A percentile compares a stretch with the other conserved stretches of the same genome.
phyloP scores from a whole-genome alignment of 2,329 filamentous ascomycete species.

The Penicillium frequentans region DNA sequence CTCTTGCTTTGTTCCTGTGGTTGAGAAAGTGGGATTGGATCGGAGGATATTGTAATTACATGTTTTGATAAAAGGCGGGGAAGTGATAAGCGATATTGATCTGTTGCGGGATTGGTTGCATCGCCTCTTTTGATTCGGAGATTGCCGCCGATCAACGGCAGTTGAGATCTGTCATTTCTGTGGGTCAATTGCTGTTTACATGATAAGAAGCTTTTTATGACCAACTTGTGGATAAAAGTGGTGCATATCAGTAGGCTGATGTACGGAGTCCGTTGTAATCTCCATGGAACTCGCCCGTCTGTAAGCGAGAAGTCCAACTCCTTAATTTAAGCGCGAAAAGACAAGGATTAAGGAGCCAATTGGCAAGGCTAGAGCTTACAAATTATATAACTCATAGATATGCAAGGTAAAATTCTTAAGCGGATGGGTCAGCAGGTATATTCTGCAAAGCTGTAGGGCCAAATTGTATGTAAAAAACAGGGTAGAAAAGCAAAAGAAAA shows the following conservation, averaged over 20 bases:
- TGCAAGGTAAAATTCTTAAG: not conserved
- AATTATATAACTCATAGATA: not conserved
- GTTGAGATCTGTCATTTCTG: not conserved
- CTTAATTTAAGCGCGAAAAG: not conserved
- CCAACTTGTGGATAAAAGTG: not conserved
- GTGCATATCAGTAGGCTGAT: not conserved
- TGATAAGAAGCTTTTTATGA: not conserved
- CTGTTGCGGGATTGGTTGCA: slow-evolving; percentile 8
- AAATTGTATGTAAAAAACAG: slow-evolving; percentile 9
- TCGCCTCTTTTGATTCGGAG: not conserved
- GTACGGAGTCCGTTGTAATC: not conserved
- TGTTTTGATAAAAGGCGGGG: slow-evolving; percentile 18
- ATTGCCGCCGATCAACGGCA: not conserved
- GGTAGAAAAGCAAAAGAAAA: slow-evolving; percentile 4
- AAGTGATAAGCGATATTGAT: slow-evolving; percentile 21
- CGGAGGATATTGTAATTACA: not conserved
- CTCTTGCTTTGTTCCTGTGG: not conserved
- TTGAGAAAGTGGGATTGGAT: not conserved
- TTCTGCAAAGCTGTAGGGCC: not conserved
- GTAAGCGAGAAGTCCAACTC: not conserved
- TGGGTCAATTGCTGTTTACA: not conserved
- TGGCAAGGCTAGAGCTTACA: too few species aligned
- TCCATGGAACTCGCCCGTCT: not conserved
- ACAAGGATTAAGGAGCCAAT: not conserved
- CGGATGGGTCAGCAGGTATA: slow-evolving; percentile 1